Percentiles rank a stretch among this genome's conserved stretches.
phyloP scores from a whole-genome alignment of 441 rosid species.

The Sinapis alba region DNA sequence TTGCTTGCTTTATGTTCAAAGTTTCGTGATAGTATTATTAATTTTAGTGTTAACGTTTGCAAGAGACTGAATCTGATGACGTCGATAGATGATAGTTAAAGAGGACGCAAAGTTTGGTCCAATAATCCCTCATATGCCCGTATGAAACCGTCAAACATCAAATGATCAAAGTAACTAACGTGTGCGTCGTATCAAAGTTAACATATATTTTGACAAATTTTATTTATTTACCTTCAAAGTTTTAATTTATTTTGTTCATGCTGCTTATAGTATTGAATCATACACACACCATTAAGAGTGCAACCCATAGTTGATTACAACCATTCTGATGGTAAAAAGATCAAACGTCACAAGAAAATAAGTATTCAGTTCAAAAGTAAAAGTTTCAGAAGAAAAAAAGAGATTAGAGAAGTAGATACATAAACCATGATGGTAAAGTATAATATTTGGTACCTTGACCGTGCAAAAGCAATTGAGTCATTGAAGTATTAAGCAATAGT shows the following conservation, averaged over 20 bases:
- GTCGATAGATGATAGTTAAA: constrained; percentile 4
- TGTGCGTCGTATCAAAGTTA: constrained; percentile 21
- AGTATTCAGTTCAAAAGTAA: neutral
- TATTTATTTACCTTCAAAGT: too few relatives aligned
- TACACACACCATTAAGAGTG: too few relatives aligned
- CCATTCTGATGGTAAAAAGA: too few relatives aligned
- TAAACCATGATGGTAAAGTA: neutral
- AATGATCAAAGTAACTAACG: constrained; percentile 24
- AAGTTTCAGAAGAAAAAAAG: neutral
- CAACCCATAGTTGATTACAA: too few relatives aligned
- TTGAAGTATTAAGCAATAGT: constrained; percentile 26
- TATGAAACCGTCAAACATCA: constrained; percentile 28
- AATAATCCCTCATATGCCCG: constrained; percentile 22
- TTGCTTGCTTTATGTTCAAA: neutral
- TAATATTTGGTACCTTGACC: neutral
- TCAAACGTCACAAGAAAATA: neutral
- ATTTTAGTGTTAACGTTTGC: neutral
- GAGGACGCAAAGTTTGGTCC: constrained; percentile 27
- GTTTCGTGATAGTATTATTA: constrained; percentile 6
- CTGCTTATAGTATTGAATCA: too few relatives aligned
- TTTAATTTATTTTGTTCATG: too few relatives aligned
- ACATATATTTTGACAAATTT: neutral
- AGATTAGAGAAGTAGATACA: constrained; percentile 6
- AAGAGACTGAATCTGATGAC: neutral
- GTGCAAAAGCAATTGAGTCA: constrained; percentile 26